phyloP scores from a whole-genome alignment of 495 filamentous ascomycete species.

The Penicillium samsonianum region DNA sequence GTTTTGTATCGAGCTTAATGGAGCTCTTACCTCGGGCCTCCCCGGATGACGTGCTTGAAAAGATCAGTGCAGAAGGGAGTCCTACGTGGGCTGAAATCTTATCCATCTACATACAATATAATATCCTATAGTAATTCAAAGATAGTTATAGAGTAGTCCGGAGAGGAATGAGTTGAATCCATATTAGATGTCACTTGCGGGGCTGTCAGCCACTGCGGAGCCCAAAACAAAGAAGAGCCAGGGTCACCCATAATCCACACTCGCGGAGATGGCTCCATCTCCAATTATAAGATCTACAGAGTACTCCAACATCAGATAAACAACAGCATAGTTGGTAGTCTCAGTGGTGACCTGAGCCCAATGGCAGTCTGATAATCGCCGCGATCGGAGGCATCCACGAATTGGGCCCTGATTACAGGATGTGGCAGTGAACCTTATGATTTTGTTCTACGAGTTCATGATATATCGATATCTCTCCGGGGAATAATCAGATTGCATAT shows the following conservation, averaged over 20 bases:
- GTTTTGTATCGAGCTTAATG: conserved; percentile 12
- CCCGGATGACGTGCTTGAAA: conserved; percentile 18
- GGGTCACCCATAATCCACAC: conserved; percentile 9
- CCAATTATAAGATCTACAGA: conserved; percentile 8
- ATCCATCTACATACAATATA: not conserved
- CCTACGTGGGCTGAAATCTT: not conserved
- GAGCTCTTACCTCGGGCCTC: conserved; percentile 1
- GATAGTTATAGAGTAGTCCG: not conserved
- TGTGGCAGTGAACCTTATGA: not conserved
- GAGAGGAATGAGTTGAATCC: not conserved
- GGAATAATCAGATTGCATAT: conserved; percentile 1
- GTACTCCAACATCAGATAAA: not conserved
- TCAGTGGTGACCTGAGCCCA: not conserved
- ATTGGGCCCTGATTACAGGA: conserved; percentile 7
- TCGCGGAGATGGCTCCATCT: conserved; percentile 8
- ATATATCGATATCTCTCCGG: not conserved
- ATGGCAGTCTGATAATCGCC: not conserved
- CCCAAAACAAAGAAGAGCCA: conserved; percentile 15
- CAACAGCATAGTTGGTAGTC: not conserved
- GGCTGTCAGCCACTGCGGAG: conserved; percentile 38
- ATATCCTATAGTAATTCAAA: not conserved
- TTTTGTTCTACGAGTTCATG: not conserved
- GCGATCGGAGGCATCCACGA: conserved; percentile 9
- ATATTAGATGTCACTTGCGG: conserved; percentile 25
- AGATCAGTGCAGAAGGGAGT: conserved; percentile 12